Percentiles rank a stretch among this genome's conserved stretches.
Conservation (phyloP, 2,329 filamentous ascomycete genomes). For the Cordyceps cicadae region DNA sequence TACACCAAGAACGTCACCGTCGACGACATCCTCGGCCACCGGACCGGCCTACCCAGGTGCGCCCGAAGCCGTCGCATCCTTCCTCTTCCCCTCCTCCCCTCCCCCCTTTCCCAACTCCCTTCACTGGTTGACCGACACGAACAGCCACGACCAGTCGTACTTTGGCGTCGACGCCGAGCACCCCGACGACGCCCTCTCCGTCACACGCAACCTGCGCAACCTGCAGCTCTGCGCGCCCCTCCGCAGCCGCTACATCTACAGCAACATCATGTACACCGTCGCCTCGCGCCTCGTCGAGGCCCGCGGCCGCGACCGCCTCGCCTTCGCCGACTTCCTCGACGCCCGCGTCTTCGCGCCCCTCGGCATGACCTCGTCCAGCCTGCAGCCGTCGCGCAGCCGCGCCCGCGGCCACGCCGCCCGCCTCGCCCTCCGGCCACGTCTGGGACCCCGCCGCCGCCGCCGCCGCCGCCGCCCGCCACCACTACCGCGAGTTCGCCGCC, state of each 20-base stretch:
- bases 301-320: not conserved
- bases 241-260: constrained; percentile 6
- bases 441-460: not conserved
- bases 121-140: not conserved
- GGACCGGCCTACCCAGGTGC: constrained; percentile 7
- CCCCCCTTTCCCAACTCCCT: too few species aligned
- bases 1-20: constrained; percentile 10
- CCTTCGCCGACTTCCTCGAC: constrained; percentile 6
- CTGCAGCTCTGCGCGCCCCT: constrained; percentile 6
- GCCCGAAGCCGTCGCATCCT: not conserved
- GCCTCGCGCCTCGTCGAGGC: constrained; percentile 6
- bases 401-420: not conserved
- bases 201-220: constrained; percentile 10
- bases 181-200: constrained; percentile 4
- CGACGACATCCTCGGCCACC: constrained; percentile 9
- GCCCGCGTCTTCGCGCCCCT: constrained; percentile 2
- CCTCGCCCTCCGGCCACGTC: constrained; percentile 4
- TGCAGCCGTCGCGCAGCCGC: not conserved
- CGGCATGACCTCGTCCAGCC: not conserved
- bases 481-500: not conserved
- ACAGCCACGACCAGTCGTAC: constrained; percentile 6
- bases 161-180: constrained; percentile 1
- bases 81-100: too few species aligned
- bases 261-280: constrained; percentile 11
- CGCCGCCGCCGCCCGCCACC: not conserved